Conservation (phyloP, 2,329 filamentous ascomycete genomes). For the Corniculantispora saksenae region DNA sequence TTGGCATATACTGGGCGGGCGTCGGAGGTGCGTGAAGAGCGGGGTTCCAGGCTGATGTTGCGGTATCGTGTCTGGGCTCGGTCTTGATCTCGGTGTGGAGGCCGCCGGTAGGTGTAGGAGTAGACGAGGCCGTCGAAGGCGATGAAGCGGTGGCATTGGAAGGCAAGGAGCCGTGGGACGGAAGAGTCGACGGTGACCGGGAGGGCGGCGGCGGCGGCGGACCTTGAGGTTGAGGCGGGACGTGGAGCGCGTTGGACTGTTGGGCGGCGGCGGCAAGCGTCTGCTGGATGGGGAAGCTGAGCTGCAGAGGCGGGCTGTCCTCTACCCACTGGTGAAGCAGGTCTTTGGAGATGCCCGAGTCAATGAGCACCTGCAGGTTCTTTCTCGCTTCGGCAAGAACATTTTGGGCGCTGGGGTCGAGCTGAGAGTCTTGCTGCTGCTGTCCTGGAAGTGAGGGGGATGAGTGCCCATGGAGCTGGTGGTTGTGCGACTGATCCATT, state of each 20-base stretch:
- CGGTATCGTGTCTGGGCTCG: conserved; percentile 32
- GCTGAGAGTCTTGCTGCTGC: conserved; percentile 29
- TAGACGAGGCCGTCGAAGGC: conserved; percentile 26
- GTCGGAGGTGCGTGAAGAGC: conserved; percentile 12
- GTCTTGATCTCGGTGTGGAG: conserved; percentile 30
- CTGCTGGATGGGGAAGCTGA: conserved; percentile 24
- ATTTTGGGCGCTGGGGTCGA: conserved; percentile 42
- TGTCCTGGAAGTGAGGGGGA: conserved; percentile 26
- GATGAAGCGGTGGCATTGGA: conserved; percentile 17
- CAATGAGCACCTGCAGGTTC: conserved; percentile 48
- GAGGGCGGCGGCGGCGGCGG: conserved; percentile 22
- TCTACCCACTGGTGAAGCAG: conserved; percentile 44
- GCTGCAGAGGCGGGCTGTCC: conserved; percentile 37
- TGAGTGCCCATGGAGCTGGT: conserved; percentile 30
- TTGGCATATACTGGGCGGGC: conserved; percentile 4
- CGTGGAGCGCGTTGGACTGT: conserved; percentile 10
- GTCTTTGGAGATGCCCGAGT: conserved; percentile 47
- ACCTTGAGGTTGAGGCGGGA: conserved; percentile 23
- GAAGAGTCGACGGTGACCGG: conserved; percentile 16
- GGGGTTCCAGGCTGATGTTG: conserved; percentile 27
- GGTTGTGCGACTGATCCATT: conserved; percentile 35
- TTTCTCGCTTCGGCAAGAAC: conserved; percentile 47
- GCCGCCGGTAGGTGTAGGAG: conserved; percentile 6
- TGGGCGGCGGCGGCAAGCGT: conserved; percentile 16
- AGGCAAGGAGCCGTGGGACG: conserved; percentile 18